Evolutionary conservation across 1,284 basidiomycete species (phyloP), one percentile per base, ranked within the genome.

Genomic region (Moesziomyces sp.): DNA sequence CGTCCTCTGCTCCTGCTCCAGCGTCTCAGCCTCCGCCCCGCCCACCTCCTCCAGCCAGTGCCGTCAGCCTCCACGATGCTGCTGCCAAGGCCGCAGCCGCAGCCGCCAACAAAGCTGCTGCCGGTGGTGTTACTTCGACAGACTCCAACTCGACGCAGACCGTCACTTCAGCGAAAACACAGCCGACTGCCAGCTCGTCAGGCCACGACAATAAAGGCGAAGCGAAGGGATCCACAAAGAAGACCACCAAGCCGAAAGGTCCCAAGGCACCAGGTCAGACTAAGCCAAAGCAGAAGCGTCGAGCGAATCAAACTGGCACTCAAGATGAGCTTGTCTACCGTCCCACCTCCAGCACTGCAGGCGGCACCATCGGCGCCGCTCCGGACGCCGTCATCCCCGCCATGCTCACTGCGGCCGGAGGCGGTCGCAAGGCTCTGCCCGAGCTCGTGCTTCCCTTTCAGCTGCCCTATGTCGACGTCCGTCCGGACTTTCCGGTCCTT

Each of bases 361-460:
- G 78, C 5, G 78, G 78, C 7, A 74, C 65, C n/a, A 80, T 80
- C 33, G 78, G 78, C 28, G 60, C 69, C 3, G 59, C 56, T 24
- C 58, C 71, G 4, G 72, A 74, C 26, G 42, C 59, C n/a, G 57
- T 59, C 44, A 44, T 70, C 3, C 58, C 67, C 18, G 63, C 63
- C 56, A 51, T 66, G 67, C 55, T 79, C 8, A 55, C 68, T 5
- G 77, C 77, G 13, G 79, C 71, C 23, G 79, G 79, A 19, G 79
- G 77, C 3, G 64, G 46, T 10, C 72, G 79, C 35, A 77, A 76
- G 23, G 73, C 70, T 13, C 33, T 77, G 30, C 77, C 77, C 7
- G 79, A 81, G 54, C 69, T 74, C 2, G 79, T 81, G 0, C 48
- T 78, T 16, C 79, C 77, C 3, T 81, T 76, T 53, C 59, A 64